Base-by-base conservation (phyloP, 1,284 basidiomycete species). In the Moniliella sp. region DNA sequence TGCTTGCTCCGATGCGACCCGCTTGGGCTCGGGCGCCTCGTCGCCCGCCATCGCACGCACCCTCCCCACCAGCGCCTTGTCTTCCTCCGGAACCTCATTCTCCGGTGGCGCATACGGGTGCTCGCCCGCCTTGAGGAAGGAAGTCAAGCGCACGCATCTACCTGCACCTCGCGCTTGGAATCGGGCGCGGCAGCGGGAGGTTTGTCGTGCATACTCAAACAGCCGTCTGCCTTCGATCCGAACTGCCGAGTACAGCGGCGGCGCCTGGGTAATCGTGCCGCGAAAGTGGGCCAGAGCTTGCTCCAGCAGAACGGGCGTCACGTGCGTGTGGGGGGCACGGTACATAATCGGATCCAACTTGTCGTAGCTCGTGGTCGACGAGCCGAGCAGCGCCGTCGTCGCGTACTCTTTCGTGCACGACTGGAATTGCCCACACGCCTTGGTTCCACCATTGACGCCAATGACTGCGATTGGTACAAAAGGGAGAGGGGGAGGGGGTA, bases 191-290 rank as follows among this genome's bases (percentile, higher is more conserved):
- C 72, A 69, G n/a, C 91, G 74, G 28, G 75, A 62, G 48, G 86
- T 81, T 52, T 78, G 71, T 3, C 91, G 73, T 9, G 91, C 91
- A 57, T 97, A 99, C 52, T 97, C 88, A 61, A 97, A 86, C 17
- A 97, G 62, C 1, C 82, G 79, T 62, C 74, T 84, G 2, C 91
- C 91, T 48, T 97, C 84, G 81, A 97, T 97, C 62, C 93, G 88
- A 26, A 97, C 67, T 0, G 91, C 91, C 8, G 88, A 97, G 64
- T 88, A 99, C 58, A 59, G 41, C 17, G 52, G 57, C 1, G 53
- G 52, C 4, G 47, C 71, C 63, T 99, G 91, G 44, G 71, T 67
- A 43, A 94, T 86, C 39, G 79, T 71, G 15, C 91, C 91, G 46
- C 73, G 68, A 57, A 97, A 94, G 38, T 68, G 63, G n/a, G 69